Conservation (phyloP, 75 land plant genomes). For the Cupressus sempervirens region DNA sequence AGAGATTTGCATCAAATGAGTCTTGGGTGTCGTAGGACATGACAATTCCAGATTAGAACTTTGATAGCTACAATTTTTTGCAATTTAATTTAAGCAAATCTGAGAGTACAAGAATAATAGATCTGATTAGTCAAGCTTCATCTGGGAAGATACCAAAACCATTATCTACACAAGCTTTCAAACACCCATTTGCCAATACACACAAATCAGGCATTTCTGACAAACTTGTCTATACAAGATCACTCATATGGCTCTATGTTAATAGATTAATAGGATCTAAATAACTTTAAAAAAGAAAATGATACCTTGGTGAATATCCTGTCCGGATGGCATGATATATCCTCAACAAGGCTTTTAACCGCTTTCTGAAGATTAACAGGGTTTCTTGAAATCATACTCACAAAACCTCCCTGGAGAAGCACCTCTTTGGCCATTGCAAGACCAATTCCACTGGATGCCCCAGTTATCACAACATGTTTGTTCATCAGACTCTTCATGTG, state of each 20-base stretch:
- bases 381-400: conserved; percentile 26
- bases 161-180: too few relatives aligned
- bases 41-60: too few relatives aligned
- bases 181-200: too few relatives aligned
- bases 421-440: conserved; percentile 28
- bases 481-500: neutral
- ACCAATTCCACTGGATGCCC: conserved; percentile 37
- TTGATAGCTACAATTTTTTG: too few relatives aligned
- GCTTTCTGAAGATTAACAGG: conserved; percentile 15
- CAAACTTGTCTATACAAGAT: too few relatives aligned
- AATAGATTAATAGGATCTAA: neutral
- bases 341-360: neutral
- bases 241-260: neutral
- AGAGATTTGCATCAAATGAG: too few relatives aligned
- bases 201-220: too few relatives aligned
- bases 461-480: conserved; percentile 35
- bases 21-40: too few relatives aligned
- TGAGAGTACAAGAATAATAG: too few relatives aligned
- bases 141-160: too few relatives aligned
- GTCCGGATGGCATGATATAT: neutral
- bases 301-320: neutral
- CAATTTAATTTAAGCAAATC: too few relatives aligned
- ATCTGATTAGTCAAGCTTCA: too few relatives aligned
- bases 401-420: conserved; percentile 26
- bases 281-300: neutral